Evolutionary conservation across 345 rosid genomes (phyloP).

Genomic region (Eucalyptus regnans): DNA sequence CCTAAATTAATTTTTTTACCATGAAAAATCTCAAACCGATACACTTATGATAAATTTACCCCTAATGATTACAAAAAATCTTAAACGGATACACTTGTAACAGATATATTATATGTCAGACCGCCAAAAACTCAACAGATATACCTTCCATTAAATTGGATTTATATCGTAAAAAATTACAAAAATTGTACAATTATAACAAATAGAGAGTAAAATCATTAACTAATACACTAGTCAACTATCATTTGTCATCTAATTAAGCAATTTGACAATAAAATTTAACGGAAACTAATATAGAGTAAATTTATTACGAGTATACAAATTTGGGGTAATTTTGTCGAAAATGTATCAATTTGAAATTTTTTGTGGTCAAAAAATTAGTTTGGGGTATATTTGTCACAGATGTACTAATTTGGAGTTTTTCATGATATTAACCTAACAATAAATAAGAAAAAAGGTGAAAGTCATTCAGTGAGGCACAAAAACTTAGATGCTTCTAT

Average conservation of each 20-base stretch:
- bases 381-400: rapidly evolving
- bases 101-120: rapidly evolving
- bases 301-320: rapidly evolving
- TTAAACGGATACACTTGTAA: rapidly evolving
- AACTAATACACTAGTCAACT: rapidly evolving
- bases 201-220: rapidly evolving
- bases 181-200: too few relatives aligned
- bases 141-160: too few relatives aligned
- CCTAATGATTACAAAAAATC: rapidly evolving
- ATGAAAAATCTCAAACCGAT: rapidly evolving
- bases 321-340: rapidly evolving
- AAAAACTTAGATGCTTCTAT: neutral
- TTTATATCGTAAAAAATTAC: rapidly evolving
- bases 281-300: too few relatives aligned
- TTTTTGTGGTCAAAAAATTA: too few relatives aligned
- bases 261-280: too few relatives aligned
- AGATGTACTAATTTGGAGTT: rapidly evolving
- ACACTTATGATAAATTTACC: too few relatives aligned
- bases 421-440: too few relatives aligned
- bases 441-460: too few relatives aligned
- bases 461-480: neutral
- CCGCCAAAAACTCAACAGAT: rapidly evolving
- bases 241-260: rapidly evolving
- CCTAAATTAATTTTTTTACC: rapidly evolving
- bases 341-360: too few relatives aligned